phyloP scores from a whole-genome alignment of 768 basidiomycete genomes.

The Auricularia sp. region DNA sequence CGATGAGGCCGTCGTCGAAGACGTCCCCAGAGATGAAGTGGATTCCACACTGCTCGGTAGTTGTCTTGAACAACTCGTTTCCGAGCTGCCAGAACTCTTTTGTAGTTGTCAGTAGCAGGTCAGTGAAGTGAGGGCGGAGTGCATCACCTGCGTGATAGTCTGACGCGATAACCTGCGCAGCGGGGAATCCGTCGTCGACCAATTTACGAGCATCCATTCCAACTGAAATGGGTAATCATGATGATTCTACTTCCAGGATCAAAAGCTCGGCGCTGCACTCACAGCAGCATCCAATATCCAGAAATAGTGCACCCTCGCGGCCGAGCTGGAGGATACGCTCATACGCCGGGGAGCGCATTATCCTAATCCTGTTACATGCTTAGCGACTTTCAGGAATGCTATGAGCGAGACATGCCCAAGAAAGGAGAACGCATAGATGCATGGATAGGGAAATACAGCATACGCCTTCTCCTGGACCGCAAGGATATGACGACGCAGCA shows the following conservation, averaged over 20 bases:
- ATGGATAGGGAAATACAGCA: slow-evolving; percentile 25
- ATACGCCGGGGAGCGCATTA: slow-evolving; percentile 19
- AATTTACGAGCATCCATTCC: slow-evolving; percentile 26
- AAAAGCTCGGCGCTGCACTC: slow-evolving; percentile 6
- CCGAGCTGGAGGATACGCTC: slow-evolving; percentile 17
- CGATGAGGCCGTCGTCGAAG: slow-evolving; percentile 12
- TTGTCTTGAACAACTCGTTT: slow-evolving; percentile 17
- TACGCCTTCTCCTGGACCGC: slow-evolving; percentile 21
- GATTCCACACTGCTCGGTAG: slow-evolving; percentile 17
- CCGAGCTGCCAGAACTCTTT: slow-evolving; percentile 23
- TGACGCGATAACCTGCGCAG: slow-evolving; percentile 18
- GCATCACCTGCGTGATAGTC: slow-evolving; percentile 9
- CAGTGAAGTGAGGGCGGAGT: not conserved
- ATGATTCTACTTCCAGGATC: no score
- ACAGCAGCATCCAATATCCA: slow-evolving; percentile 28
- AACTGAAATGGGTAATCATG: slow-evolving; percentile 16
- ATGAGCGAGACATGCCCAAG: slow-evolving; percentile 6
- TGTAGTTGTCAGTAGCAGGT: slow-evolving; percentile 8
- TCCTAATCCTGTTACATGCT: slow-evolving; percentile 13
- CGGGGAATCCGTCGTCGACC: slow-evolving; percentile 24
- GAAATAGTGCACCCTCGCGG: slow-evolving; percentile 15
- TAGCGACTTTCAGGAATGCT: not conserved
- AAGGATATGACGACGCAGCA: slow-evolving; percentile 23
- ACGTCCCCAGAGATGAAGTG: slow-evolving; percentile 23
- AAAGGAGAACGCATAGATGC: slow-evolving; percentile 24